Evolutionary conservation across 2,329 filamentous ascomycete genomes (phyloP), one percentile per base, ranked within the genome.

Genomic region (Talaromyces sp.): DNA sequence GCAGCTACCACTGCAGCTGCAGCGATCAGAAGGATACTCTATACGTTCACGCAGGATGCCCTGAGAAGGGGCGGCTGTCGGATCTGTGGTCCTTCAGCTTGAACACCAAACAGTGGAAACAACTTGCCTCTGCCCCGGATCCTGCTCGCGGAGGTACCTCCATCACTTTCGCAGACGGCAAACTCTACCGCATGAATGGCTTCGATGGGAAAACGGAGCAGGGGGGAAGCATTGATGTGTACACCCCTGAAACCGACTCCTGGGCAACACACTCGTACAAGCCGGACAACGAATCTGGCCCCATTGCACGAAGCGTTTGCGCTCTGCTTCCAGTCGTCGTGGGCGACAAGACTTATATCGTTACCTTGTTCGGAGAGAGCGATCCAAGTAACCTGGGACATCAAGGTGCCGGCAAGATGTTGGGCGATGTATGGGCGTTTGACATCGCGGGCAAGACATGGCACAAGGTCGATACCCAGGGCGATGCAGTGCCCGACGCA

Each of bases 61-160:
- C 91, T 0, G 83, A 85, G 5, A 83, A 79, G 31, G 89, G 87
- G 11, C 81, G 87, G 2, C 81, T 91, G 2, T 80, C 82, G 11
- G 92, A 96, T 73, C 77, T 93, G 5, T 96, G 92, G 92, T 86
- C 87, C 0, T 96, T 96, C 73, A 87, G 90, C 72, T 77, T 94
- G 27, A 80, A 80, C 58, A 83, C 82, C 7, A 80, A 83, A 62
- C 81, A 83, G 1, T 96, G 92, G 92, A 86, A 82, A 45, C 83
- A 89, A 72, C 82, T 91, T 15, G 83, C 89, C 0, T 76, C 85
- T 7, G 91, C 91, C 0, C 91, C 91, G 0, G 88, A 84, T 0
- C 85, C 88, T 7, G 79, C 85, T 0, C 84, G 91, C 58, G 88
- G 88, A 25, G 91, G 91, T 1, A 80, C 90, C 0, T 86, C 87